These are phyloP conservation scores for Cladobotryum mycophilum DNA, from an alignment of 2,329 filamentous ascomycete genomes.

Conservation along the genomic window DNA sequence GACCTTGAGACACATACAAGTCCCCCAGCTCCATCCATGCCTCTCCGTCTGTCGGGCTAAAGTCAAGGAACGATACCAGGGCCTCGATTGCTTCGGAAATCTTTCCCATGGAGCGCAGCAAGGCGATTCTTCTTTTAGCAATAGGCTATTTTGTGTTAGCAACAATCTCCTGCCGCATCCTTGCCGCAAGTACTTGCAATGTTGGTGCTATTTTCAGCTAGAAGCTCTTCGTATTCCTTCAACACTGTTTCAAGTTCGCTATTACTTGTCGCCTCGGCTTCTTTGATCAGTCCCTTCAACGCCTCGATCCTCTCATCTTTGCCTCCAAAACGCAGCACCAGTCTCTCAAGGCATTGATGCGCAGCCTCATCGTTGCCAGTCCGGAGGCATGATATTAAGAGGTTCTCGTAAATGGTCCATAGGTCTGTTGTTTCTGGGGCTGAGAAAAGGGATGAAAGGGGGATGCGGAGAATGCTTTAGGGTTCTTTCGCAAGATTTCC, in stretches of 20 bases:
- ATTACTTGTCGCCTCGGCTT: slow-evolving; percentile 66
- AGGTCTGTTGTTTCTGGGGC: slow-evolving; percentile 67
- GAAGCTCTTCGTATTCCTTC: slow-evolving; percentile 68
- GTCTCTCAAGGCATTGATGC: slow-evolving; percentile 64
- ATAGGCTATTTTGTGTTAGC: slow-evolving; percentile 56
- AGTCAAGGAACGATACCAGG: slow-evolving; percentile 69
- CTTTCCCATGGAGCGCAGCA: slow-evolving; percentile 68
- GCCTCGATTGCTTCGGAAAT: slow-evolving; percentile 66
- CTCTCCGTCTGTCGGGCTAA: slow-evolving; percentile 84
- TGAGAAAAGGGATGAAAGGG: slow-evolving; percentile 46
- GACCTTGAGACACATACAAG: slow-evolving; percentile 71
- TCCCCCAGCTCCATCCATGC: slow-evolving; percentile 89
- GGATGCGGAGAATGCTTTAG: slow-evolving; percentile 49
- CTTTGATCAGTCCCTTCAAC: slow-evolving; percentile 73
- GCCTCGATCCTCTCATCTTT: slow-evolving; percentile 83
- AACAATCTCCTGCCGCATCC: slow-evolving; percentile 5
- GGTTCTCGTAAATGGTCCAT: slow-evolving; percentile 82
- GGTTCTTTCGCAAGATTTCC: slow-evolving; percentile 45
- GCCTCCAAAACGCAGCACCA: slow-evolving; percentile 74
- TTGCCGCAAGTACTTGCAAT: slow-evolving; percentile 49
- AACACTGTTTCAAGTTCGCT: slow-evolving; percentile 63
- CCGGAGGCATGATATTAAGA: slow-evolving; percentile 76
- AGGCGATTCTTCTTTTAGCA: slow-evolving; percentile 73
- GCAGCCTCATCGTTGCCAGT: slow-evolving; percentile 78
- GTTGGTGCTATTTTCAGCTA: slow-evolving; percentile 70